A percentile compares a stretch with the other conserved stretches of the same genome.
phyloP scores from a whole-genome alignment of 2,329 filamentous ascomycete species.

The Cytospora paraplurivora region DNA sequence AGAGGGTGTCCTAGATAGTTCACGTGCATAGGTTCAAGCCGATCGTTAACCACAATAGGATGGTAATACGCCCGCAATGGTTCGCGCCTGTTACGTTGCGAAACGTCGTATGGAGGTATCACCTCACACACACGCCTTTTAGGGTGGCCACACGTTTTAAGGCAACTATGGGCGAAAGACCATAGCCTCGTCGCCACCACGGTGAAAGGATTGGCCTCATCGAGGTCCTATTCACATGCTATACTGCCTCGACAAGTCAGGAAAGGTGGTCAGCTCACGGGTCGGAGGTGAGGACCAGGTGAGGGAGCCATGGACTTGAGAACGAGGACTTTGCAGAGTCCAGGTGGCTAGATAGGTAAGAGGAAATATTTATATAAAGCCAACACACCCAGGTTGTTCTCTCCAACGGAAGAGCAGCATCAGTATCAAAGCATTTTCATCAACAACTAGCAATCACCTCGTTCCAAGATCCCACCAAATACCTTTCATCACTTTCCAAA shows the following conservation, averaged over 20 bases:
- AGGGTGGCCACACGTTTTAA: background rate
- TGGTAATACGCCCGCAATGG: background rate
- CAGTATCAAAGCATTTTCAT: background rate
- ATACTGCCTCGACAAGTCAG: background rate
- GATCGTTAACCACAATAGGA: background rate
- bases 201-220: background rate
- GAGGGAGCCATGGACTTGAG: background rate
- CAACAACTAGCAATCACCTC: background rate
- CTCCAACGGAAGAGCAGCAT: background rate
- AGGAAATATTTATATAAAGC: background rate
- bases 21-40: too few relatives aligned
- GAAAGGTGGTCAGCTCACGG: background rate
- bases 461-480: background rate
- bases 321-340: background rate
- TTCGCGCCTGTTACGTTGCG: background rate
- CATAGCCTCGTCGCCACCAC: background rate
- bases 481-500: too few relatives aligned
- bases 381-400: background rate
- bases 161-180: background rate
- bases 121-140: background rate
- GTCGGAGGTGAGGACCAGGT: background rate
- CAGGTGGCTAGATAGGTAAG: too few relatives aligned
- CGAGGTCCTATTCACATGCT: background rate
- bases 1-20: too few relatives aligned
- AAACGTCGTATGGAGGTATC: background rate